Conservation (phyloP, 2,329 filamentous ascomycete genomes). For the Drechslerella dactyloides region DNA sequence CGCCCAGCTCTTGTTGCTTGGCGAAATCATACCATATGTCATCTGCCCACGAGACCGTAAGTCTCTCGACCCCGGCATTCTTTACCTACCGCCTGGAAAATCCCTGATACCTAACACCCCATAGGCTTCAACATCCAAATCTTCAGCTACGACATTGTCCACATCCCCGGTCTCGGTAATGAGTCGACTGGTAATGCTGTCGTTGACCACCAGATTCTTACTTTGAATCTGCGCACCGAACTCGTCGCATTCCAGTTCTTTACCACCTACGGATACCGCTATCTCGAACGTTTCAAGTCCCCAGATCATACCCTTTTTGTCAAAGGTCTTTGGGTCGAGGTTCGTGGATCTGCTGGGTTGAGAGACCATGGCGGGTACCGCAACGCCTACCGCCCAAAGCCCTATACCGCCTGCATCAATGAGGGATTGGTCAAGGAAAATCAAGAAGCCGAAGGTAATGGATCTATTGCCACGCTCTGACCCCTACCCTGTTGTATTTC, state of each 20-base stretch:
- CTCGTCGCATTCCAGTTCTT: conserved; percentile 46
- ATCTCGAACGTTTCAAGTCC: conserved; percentile 47
- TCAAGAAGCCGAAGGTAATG: conserved; percentile 41
- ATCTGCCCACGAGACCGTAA: conserved; percentile 45
- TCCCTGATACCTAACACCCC: not conserved
- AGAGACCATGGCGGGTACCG: conserved; percentile 50
- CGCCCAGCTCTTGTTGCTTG: conserved; percentile 42
- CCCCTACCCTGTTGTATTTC: conserved; percentile 11
- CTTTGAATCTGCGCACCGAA: conserved; percentile 44
- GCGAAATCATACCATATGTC: conserved; percentile 42
- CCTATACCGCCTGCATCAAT: conserved; percentile 37
- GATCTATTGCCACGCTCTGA: not conserved
- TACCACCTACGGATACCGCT: conserved; percentile 38
- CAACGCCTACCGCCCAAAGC: conserved; percentile 47
- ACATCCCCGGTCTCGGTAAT: conserved; percentile 45
- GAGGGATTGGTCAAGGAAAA: conserved; percentile 45
- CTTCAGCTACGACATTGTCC: conserved; percentile 43
- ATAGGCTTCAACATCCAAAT: conserved; percentile 39
- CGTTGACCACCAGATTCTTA: conserved; percentile 45
- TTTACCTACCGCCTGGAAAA: too few species aligned
- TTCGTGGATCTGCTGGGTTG: conserved; percentile 41
- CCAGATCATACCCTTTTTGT: conserved; percentile 37
- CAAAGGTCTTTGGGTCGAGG: conserved; percentile 49
- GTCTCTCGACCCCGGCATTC: not conserved
- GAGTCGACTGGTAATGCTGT: conserved; percentile 43